phyloP scores from a whole-genome alignment of 176 grass and related monocot genomes.

The Eleusine indica region DNA sequence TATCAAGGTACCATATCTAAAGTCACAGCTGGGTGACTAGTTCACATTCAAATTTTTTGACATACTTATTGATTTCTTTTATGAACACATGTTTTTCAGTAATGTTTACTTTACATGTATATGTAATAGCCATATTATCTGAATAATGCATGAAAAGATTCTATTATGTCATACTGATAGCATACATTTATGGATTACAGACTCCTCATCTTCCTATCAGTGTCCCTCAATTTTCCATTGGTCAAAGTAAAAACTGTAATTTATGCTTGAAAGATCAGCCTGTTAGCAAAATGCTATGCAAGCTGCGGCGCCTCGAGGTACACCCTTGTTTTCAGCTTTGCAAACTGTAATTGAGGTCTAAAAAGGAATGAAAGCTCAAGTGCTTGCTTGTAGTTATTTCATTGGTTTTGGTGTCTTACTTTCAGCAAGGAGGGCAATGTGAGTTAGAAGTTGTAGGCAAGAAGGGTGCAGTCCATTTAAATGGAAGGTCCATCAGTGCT shows the following conservation, averaged over 20 bases:
- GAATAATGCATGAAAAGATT: constrained; percentile 23
- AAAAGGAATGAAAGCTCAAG: neutral
- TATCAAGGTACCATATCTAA: neutral
- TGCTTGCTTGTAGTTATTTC: constrained; percentile 28
- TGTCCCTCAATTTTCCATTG: constrained; percentile 68
- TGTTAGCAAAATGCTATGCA: constrained; percentile 92
- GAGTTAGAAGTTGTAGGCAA: constrained; percentile 88
- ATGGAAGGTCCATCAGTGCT: constrained; percentile 57
- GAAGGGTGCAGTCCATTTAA: constrained; percentile 81
- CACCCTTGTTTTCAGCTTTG: constrained; percentile 20
- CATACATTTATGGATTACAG: constrained; percentile 52
- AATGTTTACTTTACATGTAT: constrained; percentile 27
- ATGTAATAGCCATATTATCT: constrained; percentile 11
- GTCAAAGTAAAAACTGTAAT: constrained; percentile 70
- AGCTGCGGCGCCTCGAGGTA: constrained; percentile 71
- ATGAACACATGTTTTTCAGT: neutral
- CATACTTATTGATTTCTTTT: neutral
- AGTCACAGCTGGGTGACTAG: neutral
- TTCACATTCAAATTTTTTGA: neutral
- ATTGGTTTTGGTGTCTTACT: constrained; percentile 23
- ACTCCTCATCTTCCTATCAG: constrained; percentile 79
- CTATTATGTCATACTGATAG: constrained; percentile 16
- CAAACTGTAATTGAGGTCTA: neutral
- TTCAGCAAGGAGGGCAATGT: constrained; percentile 42
- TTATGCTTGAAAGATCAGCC: constrained; percentile 77